Evolutionary conservation across 1,284 basidiomycete species (phyloP).

Genomic region (Peniophora sp.): DNA sequence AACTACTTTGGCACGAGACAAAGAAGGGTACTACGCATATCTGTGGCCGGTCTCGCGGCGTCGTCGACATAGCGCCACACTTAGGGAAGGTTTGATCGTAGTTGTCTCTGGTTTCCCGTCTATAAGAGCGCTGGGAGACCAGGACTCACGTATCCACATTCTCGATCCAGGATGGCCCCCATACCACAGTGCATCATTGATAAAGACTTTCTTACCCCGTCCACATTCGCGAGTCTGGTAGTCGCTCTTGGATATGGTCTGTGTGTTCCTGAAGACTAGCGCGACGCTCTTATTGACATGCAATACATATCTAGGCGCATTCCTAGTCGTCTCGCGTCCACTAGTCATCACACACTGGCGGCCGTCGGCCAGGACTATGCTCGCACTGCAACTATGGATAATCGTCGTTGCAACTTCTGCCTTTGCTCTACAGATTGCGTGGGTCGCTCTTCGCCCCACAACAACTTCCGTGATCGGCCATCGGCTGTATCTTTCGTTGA

Average conservation of each 20-base stretch:
- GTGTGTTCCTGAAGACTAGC: neutral
- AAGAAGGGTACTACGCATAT: too few species aligned
- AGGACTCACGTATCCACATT: too few species aligned
- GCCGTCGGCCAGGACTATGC: neutral
- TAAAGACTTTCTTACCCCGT: conserved; percentile 14
- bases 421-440: conserved; percentile 17
- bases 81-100: too few species aligned
- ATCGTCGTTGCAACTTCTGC: conserved; percentile 16
- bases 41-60: too few species aligned
- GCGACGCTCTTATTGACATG: conserved; percentile 11
- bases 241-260: conserved; percentile 15
- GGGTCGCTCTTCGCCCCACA: conserved; percentile 12
- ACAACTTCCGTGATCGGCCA: neutral
- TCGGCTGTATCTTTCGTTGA: neutral
- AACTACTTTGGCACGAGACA: too few species aligned
- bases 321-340: conserved; percentile 3
- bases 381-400: conserved; percentile 12
- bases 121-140: too few species aligned
- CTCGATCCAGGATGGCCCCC: too few species aligned
- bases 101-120: too few species aligned
- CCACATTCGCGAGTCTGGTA: conserved; percentile 7
- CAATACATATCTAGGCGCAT: conserved; percentile 3
- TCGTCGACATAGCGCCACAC: too few species aligned
- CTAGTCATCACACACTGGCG: neutral
- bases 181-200: conserved; percentile 4